Conservation (phyloP, 495 filamentous ascomycete genomes). For the Trichoderma reesei region DNA sequence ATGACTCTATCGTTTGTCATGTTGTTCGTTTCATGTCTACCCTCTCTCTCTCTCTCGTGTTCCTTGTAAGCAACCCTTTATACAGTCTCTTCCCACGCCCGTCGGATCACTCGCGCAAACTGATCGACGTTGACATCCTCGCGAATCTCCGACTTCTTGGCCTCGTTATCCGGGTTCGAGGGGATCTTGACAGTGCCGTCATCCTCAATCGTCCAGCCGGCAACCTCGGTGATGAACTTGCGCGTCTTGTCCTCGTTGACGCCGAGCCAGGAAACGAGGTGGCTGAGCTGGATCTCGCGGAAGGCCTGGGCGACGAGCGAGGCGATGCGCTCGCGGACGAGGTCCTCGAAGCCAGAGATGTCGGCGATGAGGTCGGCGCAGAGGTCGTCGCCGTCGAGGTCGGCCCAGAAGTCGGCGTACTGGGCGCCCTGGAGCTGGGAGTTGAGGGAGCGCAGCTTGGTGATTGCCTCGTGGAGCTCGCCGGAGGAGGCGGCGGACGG, state of each 20-base stretch:
- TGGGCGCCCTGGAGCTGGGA: slow-evolving; percentile 74
- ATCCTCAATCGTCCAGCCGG: slow-evolving; percentile 69
- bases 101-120: slow-evolving; percentile 66
- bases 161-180: slow-evolving; percentile 96
- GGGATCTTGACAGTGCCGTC: slow-evolving; percentile 54
- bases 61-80: slow-evolving; percentile 18
- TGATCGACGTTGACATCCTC: slow-evolving; percentile 95
- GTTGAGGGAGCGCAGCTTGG: slow-evolving; percentile 77
- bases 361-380: slow-evolving; percentile 94
- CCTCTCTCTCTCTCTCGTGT: slow-evolving; percentile 10
- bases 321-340: slow-evolving; percentile 86
- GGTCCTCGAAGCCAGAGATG: slow-evolving; percentile 91
- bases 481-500: slow-evolving; percentile 35
- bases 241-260: slow-evolving; percentile 60
- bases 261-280: slow-evolving; percentile 83
- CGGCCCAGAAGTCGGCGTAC: slow-evolving; percentile 88
- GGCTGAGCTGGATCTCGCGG: slow-evolving; percentile 64
- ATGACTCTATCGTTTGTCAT: not conserved
- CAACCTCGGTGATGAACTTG: slow-evolving; percentile 74
- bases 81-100: slow-evolving; percentile 85
- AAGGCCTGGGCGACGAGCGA: slow-evolving; percentile 81
- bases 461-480: slow-evolving; percentile 73
- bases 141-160: slow-evolving; percentile 87
- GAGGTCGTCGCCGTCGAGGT: slow-evolving; percentile 84
- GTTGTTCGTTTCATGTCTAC: not conserved